Base-by-base conservation (phyloP, 1,139 yeast species). In the Yamadazyma conglobata region DNA sequence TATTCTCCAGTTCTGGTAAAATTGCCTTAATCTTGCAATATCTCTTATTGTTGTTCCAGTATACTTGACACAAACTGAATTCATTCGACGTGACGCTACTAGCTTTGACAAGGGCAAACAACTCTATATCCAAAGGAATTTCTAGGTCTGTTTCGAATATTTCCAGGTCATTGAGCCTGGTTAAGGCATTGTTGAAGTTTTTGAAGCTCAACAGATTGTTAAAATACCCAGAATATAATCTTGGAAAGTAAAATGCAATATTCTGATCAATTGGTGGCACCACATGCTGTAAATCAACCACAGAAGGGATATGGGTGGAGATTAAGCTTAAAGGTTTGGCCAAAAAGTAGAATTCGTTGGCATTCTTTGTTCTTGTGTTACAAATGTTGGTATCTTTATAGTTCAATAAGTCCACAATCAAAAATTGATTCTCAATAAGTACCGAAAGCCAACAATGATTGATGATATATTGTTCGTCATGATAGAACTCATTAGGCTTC, bases 381-480 rank as follows among this genome's bases (percentile, higher is more conserved):
- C 72, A 64, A 13, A 63, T 47, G 7, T 54, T 42, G 2, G 64
- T 63, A 35, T 54, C 52, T 36, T 61, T 57, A 46, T 64, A 68
- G 27, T 60, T 58, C 35, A 52, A 48, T 27, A 64, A 47, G 41
- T 91, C 98, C 40, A 89, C 59, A 42, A 91, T 70, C 37, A 89
- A 65, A 75, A 91, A 88, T 46, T 81, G 86, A 13, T 79, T 79
- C 38, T 85, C 81, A 11, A 88, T 60, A 15, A 81, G 54, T 1
- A 88, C 78, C 1, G 95, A 77, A 34, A 88, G 69, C 98, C 98
- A 91, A 38, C 86, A 78, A 55, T 91, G 98, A 48, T 88, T 87
- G 25, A 79, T 64, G 21, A 77, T 75, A 33, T 79, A 74, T 37
- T 58, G 57, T 56, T 77, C 77, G 36, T 64, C 60, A 41, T 66